Base-by-base conservation (phyloP, 306 rosid species). In the Alnus glutinosa region DNA sequence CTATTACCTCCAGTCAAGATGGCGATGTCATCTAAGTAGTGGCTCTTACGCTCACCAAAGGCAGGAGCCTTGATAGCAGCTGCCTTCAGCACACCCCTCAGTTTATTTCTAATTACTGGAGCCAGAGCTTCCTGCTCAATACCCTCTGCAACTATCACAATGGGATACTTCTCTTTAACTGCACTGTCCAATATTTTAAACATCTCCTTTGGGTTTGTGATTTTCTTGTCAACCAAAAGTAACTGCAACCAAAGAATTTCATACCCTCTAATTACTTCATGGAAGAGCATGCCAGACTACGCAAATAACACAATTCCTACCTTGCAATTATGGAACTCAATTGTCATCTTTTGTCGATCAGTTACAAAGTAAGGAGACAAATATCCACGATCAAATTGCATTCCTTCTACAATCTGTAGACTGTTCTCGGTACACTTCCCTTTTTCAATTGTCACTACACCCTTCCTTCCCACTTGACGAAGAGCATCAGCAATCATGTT, bases 51-150 rank as follows among this genome's bases (percentile, higher is more conserved):
- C 87, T 89, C 97, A 18, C 95, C 95, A n/a, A 94, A 94, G 76
- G 97, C 92, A 34, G 97, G 98, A 78, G 97, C 98, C 84, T 92
- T 94, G 74, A 89, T 86, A 76, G 97, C 98, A 47, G 87, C 97
- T 71, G 90, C 98, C 89, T 89, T 87, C 71, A 92, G 88, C 62
- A 84, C 88, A 32, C 98, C 97, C 75, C 67, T 88, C 64, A 94
- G 94, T 84, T 94, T 94, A 78, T 94, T 94, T 89, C 89, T 89
- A 71, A 94, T 89, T 32, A 94, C 81, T n/a, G 95, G 97, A 86
- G 97, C 96, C 52, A 94, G 84, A 77, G 97, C 97, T 87, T 89
- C 92, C 83, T 84, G 89, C 80, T 87, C 97, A 82, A 94, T 87
- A 70, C 88, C 93, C 81, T 92, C 98, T 34, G 97, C 97, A 87